phyloP scores from a whole-genome alignment of 495 filamentous ascomycete species.

The Parmelia sp. region DNA sequence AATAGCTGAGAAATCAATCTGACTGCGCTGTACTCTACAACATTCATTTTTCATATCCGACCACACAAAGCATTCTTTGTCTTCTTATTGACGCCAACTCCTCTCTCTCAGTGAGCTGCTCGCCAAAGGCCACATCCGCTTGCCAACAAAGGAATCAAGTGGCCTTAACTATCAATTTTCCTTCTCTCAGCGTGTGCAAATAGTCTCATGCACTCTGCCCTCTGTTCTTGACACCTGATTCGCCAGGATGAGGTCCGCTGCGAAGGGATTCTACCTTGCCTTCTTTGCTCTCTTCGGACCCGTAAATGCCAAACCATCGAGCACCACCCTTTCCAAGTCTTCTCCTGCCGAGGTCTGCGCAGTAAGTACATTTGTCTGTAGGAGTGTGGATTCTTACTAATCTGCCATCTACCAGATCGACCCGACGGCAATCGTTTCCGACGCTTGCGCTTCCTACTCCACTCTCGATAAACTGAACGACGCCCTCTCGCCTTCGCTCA shows the following conservation, averaged over 20 bases:
- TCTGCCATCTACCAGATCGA: constrained; percentile 47
- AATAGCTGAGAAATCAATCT: neutral
- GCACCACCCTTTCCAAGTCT: constrained; percentile 34
- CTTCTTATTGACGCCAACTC: neutral
- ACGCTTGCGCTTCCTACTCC: constrained; percentile 88
- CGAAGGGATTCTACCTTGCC: constrained; percentile 67
- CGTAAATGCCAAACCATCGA: constrained; percentile 37
- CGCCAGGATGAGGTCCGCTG: constrained; percentile 56
- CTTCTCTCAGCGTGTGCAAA: neutral
- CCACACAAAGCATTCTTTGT: neutral
- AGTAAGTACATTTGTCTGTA: constrained; percentile 40
- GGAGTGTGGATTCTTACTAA: neutral
- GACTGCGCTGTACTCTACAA: neutral
- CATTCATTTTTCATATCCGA: too few species aligned
- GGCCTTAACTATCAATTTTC: neutral
- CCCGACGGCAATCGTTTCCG: constrained; percentile 60
- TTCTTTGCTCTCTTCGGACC: constrained; percentile 64
- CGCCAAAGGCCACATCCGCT: constrained; percentile 11
- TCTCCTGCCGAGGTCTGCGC: constrained; percentile 55
- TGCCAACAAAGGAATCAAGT: constrained; percentile 6
- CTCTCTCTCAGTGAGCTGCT: neutral
- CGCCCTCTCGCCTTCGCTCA: constrained; percentile 69
- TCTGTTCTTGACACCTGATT: neutral
- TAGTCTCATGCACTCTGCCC: neutral
- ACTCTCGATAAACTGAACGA: constrained; percentile 80